Conservation (phyloP, 2,329 filamentous ascomycete species). For the Botrytis hyacinthi region DNA sequence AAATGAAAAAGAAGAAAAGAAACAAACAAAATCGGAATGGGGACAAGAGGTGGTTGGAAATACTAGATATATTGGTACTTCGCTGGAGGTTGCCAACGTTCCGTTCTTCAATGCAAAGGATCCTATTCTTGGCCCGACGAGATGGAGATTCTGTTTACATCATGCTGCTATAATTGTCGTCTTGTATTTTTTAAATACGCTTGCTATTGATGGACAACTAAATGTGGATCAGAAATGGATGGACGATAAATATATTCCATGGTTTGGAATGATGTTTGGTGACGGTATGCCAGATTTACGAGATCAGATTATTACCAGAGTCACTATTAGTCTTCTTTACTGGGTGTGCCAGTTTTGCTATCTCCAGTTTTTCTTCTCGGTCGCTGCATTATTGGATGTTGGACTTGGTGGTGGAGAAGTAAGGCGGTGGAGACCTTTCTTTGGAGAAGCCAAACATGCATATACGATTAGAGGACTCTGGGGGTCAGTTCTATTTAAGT, state of each 20-base stretch:
- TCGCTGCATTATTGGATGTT: not conserved
- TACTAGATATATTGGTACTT: not conserved
- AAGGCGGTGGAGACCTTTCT: not conserved
- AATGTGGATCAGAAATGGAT: not conserved
- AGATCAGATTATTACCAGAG: not conserved
- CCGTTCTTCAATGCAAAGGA: not conserved
- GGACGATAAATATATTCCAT: not conserved
- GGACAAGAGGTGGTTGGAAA: not conserved
- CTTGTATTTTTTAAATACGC: not conserved
- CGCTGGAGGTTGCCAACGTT: not conserved
- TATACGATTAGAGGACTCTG: not conserved
- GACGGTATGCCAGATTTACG: not conserved
- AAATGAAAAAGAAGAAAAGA: not conserved
- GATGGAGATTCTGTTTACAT: not conserved
- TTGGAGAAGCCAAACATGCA: not conserved
- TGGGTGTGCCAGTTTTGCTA: not conserved
- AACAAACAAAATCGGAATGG: not conserved
- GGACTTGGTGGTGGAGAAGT: not conserved
- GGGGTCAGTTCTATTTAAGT: not conserved
- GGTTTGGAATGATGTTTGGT: not conserved
- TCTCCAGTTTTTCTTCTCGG: constrained; percentile 1
- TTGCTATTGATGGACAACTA: not conserved
- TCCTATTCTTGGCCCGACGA: not conserved
- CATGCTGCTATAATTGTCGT: not conserved
- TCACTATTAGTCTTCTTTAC: not conserved